These are phyloP conservation scores for grape (Vitis vinifera) DNA, from an alignment of 164 flowering plant genomes.

Conservation along the genomic window ASM3070453v1 NC_081819.1:17985001-17985500, in stretches of 20 bases:
- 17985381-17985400: not conserved
- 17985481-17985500: conserved; percentile 77
- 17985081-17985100: conserved; percentile 53
- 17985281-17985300: conserved; percentile 85
- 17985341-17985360: not conserved
- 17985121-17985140: conserved; percentile 86
- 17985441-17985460: not conserved
- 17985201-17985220: conserved; percentile 86
- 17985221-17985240: conserved; percentile 84
- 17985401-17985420: not conserved
- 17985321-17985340: not conserved
- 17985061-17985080: conserved; percentile 45
- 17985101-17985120: conserved; percentile 66
- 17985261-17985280: conserved; percentile 99
- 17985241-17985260: conserved; percentile 92
- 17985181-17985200: conserved; percentile 93
- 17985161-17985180: conserved; percentile 84
- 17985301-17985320: conserved; percentile 1
- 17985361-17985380: not conserved
- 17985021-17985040: conserved; percentile 70
- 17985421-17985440: too few relatives aligned
- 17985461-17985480: not conserved
- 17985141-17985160: conserved; percentile 99
- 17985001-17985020: conserved; percentile 76
- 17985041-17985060: conserved; percentile 85